Percentiles rank a stretch among this genome's conserved stretches.
These are phyloP conservation scores for Phaeotremella fagi DNA, from an alignment of 768 basidiomycete genomes.

Conservation along the genomic window DNA sequence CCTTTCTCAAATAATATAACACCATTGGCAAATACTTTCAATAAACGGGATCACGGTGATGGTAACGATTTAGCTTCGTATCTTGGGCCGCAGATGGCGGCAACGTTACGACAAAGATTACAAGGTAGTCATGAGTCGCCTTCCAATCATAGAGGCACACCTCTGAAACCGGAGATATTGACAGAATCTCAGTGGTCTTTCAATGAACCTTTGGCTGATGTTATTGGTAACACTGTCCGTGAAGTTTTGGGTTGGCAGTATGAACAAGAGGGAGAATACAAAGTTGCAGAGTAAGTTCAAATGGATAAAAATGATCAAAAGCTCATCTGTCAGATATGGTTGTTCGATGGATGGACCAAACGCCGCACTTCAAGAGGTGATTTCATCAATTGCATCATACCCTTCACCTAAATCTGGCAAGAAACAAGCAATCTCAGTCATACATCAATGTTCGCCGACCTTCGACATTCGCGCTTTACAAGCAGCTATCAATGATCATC, in stretches of 20 bases:
- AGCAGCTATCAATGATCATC: conserved; percentile 1
- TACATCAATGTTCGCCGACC: conserved; percentile 17
- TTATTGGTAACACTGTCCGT: conserved; percentile 5
- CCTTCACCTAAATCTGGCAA: conserved; percentile 1
- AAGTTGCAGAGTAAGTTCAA: conserved; percentile 22
- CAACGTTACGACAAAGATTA: conserved; percentile 9
- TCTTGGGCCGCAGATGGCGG: conserved; percentile 19
- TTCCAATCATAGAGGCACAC: no score
- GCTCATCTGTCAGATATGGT: conserved; percentile 8
- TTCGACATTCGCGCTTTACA: conserved; percentile 20
- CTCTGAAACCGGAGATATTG: conserved; percentile 4
- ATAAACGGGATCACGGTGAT: conserved; percentile 3
- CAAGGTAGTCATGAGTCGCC: no score
- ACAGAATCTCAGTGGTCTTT: conserved; percentile 27
- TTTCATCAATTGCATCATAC: background rate
- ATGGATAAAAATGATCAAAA: background rate
- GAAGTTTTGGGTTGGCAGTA: background rate
- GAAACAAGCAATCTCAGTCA: conserved; percentile 6
- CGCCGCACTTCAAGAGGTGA: conserved; percentile 6
- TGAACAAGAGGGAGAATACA: conserved; percentile 5
- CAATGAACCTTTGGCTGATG: conserved; percentile 8
- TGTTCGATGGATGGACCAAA: conserved; percentile 17
- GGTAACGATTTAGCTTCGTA: conserved; percentile 11
- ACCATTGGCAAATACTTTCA: background rate
- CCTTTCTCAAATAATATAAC: no score